Conservation (phyloP, 2,329 filamentous ascomycete genomes). For the Clarireedia paspali region DNA sequence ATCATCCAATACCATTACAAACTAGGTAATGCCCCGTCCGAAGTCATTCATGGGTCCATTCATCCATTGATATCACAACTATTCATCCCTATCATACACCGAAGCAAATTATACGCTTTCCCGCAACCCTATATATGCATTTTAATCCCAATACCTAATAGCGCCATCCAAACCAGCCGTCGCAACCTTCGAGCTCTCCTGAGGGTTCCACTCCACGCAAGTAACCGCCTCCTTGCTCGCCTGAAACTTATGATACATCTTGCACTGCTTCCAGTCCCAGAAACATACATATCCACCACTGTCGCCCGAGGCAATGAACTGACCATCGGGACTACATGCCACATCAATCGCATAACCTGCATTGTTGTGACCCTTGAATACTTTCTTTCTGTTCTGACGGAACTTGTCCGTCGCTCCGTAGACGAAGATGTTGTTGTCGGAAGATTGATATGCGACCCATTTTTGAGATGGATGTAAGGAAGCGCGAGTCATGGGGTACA, state of each 20-base stretch:
- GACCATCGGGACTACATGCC: constrained; percentile 80
- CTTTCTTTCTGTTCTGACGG: constrained; percentile 95
- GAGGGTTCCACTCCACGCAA: constrained; percentile 92
- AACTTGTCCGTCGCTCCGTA: constrained; percentile 95
- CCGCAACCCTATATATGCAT: neutral
- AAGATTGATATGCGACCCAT: constrained; percentile 87
- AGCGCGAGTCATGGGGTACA: constrained; percentile 90
- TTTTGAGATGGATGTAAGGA: constrained; percentile 82
- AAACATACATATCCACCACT: constrained; percentile 86
- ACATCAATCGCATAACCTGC: constrained; percentile 90
- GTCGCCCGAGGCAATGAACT: constrained; percentile 83
- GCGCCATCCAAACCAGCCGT: constrained; percentile 84
- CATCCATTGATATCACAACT: too few species aligned
- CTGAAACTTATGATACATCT: constrained; percentile 95
- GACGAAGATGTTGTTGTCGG: constrained; percentile 94
- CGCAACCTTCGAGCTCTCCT: constrained; percentile 89
- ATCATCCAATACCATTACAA: too few species aligned
- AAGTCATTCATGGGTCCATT: too few species aligned
- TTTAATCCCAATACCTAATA: constrained; percentile 88
- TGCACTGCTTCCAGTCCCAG: constrained; percentile 99
- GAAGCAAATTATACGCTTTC: too few species aligned
- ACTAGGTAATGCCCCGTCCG: too few species aligned
- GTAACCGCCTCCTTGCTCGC: constrained; percentile 76
- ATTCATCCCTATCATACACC: too few species aligned
- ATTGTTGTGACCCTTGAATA: constrained; percentile 91